Conservation (phyloP, 2,329 filamentous ascomycete genomes). For the Fusarium sp. region DNA sequence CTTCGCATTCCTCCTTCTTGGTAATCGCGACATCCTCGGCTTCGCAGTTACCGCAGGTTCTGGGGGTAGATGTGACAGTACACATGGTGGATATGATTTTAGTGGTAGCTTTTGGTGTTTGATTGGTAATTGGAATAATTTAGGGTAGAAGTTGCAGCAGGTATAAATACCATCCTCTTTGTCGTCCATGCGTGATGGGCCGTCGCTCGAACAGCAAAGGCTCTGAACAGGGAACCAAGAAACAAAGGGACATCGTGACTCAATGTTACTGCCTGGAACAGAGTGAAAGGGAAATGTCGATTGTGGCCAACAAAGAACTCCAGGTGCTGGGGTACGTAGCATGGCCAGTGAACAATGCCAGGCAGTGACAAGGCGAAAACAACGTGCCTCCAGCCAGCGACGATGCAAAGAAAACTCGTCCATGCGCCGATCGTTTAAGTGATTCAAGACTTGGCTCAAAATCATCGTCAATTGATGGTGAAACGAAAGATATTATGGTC, state of each 20-base stretch:
- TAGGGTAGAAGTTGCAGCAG: neutral
- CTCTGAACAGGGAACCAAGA: neutral
- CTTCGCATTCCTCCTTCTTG: neutral
- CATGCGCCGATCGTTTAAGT: too few species aligned
- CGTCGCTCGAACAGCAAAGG: neutral
- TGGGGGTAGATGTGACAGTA: neutral
- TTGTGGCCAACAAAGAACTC: too few species aligned
- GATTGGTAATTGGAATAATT: neutral
- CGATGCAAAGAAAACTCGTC: accelerated
- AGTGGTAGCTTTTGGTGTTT: neutral
- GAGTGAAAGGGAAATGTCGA: too few species aligned
- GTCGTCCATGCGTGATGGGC: neutral
- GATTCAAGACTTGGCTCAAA: accelerated
- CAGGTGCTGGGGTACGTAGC: too few species aligned
- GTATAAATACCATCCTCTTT: neutral
- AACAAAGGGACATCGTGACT: neutral
- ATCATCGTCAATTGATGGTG: accelerated
- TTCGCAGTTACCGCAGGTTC: neutral
- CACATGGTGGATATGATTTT: neutral
- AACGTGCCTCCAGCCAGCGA: accelerated
- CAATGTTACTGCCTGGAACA: neutral
- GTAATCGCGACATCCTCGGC: neutral
- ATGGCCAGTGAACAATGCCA: neutral
- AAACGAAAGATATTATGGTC: accelerated
- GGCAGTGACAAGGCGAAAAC: neutral